phyloP scores from a whole-genome alignment of 768 basidiomycete genomes.

The Coprinellus micaceus region DNA sequence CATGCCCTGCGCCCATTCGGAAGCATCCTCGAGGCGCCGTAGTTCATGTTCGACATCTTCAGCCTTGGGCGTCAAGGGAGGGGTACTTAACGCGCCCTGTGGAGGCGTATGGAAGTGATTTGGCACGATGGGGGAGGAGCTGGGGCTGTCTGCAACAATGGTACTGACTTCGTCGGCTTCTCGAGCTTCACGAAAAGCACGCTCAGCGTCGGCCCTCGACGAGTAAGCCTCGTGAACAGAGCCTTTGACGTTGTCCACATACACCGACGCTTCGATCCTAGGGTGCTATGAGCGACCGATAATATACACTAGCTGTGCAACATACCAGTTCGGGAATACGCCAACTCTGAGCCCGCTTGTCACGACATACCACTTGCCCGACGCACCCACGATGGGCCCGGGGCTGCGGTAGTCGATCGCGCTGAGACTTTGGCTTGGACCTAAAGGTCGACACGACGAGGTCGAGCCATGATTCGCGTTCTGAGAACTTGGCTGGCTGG shows the following conservation, averaged over 20 bases:
- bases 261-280: conserved; percentile 3
- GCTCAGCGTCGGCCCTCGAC: neutral
- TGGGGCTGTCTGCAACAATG: neutral
- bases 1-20: too few species aligned
- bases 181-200: neutral
- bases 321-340: conserved; percentile 32
- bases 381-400: conserved; percentile 1
- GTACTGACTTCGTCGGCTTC: neutral
- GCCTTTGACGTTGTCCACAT: neutral
- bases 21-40: too few species aligned
- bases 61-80: neutral
- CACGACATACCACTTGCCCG: conserved; percentile 35
- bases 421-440: neutral
- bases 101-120: too few species aligned
- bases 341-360: conserved; percentile 27
- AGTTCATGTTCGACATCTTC: neutral
- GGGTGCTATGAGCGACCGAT: neutral
- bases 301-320: neutral
- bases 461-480: neutral
- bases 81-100: neutral
- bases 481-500: too few species aligned
- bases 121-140: neutral
- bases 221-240: neutral
- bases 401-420: neutral
- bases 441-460: neutral